These are phyloP conservation scores for Teunomyces cretensis DNA, from an alignment of 805 yeast genomes.

Conservation along the genomic window DNA sequence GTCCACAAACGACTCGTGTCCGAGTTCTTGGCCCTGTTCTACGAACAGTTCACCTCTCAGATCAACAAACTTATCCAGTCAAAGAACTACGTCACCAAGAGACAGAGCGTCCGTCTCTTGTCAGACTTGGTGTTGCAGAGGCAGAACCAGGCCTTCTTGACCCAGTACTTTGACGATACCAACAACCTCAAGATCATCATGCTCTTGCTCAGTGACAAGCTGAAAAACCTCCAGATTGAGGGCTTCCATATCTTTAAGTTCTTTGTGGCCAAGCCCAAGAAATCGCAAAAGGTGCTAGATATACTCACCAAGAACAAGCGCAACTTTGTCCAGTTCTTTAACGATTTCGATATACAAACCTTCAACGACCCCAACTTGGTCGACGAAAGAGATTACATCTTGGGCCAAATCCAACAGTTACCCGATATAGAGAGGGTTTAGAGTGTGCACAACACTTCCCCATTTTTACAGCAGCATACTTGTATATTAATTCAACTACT, in stretches of 20 bases:
- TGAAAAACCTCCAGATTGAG: constrained; percentile 84
- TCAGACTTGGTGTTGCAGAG: constrained; percentile 70
- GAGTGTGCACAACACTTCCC: not conserved
- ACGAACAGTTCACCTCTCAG: constrained; percentile 54
- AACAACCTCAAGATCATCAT: constrained; percentile 83
- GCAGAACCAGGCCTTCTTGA: constrained; percentile 70
- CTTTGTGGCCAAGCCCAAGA: constrained; percentile 94
- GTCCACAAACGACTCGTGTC: constrained; percentile 66
- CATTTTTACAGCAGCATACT: not conserved
- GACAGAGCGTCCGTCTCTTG: constrained; percentile 81
- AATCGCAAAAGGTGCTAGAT: constrained; percentile 75
- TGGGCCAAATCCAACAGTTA: constrained; percentile 67
- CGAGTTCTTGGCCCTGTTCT: constrained; percentile 63
- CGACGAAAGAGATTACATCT: constrained; percentile 80
- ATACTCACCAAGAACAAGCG: constrained; percentile 81
- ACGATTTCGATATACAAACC: constrained; percentile 59
- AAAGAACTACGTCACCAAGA: constrained; percentile 84
- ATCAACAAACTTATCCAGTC: constrained; percentile 74
- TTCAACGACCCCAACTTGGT: constrained; percentile 65
- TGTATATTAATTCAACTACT: not conserved
- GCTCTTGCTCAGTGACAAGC: constrained; percentile 83
- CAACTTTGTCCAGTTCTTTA: constrained; percentile 68
- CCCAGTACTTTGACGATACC: constrained; percentile 73
- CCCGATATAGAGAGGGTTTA: constrained; percentile 54
- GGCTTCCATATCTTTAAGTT: constrained; percentile 93